Conservation (phyloP, 352 stramenopile species). For the Heterotrichella gracilis region DNA sequence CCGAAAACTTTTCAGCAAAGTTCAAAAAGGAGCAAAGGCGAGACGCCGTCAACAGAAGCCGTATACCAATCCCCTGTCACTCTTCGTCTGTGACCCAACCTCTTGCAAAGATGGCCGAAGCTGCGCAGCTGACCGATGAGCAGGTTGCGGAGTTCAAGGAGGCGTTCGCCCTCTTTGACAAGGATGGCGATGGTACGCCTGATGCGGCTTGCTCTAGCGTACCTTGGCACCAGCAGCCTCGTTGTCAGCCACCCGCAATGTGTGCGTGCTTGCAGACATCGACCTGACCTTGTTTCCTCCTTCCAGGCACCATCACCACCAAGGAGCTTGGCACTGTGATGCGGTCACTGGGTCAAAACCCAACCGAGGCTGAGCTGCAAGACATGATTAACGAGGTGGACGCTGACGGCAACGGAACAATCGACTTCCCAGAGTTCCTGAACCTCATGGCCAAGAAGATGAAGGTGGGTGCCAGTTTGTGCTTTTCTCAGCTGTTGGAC, state of each 20-base stretch:
- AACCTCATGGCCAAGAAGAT: constrained; percentile 97
- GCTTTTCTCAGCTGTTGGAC: no score
- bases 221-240: no score
- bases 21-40: no score
- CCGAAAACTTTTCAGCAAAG: no score
- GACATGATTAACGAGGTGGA: constrained; percentile 99
- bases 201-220: no score
- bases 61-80: no score
- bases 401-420: constrained; percentile 90
- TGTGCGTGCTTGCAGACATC: no score
- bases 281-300: not conserved
- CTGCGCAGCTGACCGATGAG: constrained; percentile 49
- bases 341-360: constrained; percentile 84
- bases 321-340: constrained; percentile 95
- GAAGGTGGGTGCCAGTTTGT: no score
- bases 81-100: no score
- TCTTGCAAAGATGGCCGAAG: no score
- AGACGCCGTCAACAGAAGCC: no score
- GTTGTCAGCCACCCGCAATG: no score
- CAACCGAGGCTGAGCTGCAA: constrained; percentile 73
- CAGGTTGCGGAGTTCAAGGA: constrained; percentile 99
- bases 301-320: constrained; percentile 76
- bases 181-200: constrained; percentile 43
- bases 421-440: constrained; percentile 98
- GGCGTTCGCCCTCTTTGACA: constrained; percentile 97